Evolutionary conservation across 768 basidiomycete genomes (phyloP).

Genomic region (Tricholomella constricta): DNA sequence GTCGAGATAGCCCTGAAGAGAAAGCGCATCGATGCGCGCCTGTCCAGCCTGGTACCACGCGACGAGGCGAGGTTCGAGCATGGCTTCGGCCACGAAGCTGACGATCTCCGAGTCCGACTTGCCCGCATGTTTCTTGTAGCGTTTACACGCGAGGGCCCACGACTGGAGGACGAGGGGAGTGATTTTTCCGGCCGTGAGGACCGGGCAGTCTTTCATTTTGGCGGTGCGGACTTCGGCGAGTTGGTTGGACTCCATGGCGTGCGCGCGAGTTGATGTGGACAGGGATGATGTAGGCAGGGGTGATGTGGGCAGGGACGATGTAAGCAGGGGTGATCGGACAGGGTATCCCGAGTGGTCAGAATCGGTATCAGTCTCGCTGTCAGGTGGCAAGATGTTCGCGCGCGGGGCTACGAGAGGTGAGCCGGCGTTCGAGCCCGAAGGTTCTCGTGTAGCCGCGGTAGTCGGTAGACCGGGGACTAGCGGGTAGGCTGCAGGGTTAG

Average conservation of each 20-base stretch:
- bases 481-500: no score
- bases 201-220: constrained; percentile 20
- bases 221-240: constrained; percentile 10
- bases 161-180: constrained; percentile 11
- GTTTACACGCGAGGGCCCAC: constrained; percentile 15
- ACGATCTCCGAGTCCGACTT: constrained; percentile 12
- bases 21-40: constrained; percentile 16
- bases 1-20: constrained; percentile 11
- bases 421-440: no score
- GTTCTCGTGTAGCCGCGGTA: no score
- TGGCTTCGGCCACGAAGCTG: constrained; percentile 16
- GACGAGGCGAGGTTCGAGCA: constrained; percentile 16
- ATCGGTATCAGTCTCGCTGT: neutral
- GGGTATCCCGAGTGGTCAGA: no score
- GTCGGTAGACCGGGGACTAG: no score
- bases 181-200: constrained; percentile 18
- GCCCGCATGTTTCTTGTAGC: constrained; percentile 15
- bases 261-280: no score
- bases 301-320: no score
- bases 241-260: no score
- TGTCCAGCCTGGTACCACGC: constrained; percentile 18
- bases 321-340: no score
- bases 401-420: no score
- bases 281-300: no score
- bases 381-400: no score